Evolutionary conservation across 345 rosid species (phyloP).

Genomic region (Rhodamnia argentea): DNA sequence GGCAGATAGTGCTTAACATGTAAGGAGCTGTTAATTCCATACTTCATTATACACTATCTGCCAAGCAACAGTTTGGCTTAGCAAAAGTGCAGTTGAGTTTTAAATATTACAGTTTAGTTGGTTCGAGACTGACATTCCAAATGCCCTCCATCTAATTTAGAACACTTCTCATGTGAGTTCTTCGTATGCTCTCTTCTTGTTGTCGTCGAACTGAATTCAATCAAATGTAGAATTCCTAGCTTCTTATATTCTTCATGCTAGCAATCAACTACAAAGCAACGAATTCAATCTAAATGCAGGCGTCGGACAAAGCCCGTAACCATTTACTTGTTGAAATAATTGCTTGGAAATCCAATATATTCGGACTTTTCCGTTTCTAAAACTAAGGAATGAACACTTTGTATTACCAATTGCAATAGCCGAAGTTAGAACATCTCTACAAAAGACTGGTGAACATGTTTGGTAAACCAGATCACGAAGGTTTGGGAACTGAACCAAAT

Average conservation of each 20-base stretch:
- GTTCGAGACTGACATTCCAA: no score
- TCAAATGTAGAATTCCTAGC: neutral
- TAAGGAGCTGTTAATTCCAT: no score
- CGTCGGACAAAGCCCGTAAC: neutral
- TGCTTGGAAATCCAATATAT: neutral
- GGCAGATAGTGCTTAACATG: no score
- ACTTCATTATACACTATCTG: no score
- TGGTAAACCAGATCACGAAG: neutral
- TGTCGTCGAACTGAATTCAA: neutral
- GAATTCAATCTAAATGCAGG: neutral
- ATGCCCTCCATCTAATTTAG: no score
- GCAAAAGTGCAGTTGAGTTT: no score
- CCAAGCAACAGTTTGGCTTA: no score
- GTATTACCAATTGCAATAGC: neutral
- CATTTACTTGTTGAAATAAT: neutral
- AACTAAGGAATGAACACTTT: neutral
- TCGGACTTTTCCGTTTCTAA: neutral
- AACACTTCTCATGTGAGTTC: neutral
- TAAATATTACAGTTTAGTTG: no score
- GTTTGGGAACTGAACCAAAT: neutral
- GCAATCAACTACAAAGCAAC: neutral
- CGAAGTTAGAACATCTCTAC: neutral
- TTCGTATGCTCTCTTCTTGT: neutral
- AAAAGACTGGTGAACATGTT: neutral
- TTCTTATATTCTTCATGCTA: accelerated